Evolutionary conservation across 2,329 filamentous ascomycete species (phyloP).

Genomic region (Sordariomycetes sp.): DNA sequence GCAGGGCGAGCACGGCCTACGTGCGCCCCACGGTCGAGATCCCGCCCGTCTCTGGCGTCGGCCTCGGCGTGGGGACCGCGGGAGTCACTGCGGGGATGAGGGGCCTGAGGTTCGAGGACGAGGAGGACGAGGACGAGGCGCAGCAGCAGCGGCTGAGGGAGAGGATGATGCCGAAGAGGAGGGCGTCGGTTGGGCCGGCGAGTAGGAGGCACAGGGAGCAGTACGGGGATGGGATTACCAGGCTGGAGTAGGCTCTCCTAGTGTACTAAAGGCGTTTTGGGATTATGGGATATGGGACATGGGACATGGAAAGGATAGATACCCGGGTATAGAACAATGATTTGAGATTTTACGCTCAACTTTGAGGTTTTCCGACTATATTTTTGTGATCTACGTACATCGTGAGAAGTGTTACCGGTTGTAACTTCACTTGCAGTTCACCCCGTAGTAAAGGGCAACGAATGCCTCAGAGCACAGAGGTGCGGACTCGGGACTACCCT

Average conservation of each 20-base stretch:
- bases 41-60: not conserved
- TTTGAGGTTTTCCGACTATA: too few species aligned
- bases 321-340: too few species aligned
- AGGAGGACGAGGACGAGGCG: constrained; percentile 24
- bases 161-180: constrained; percentile 26
- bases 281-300: too few species aligned
- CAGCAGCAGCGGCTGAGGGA: constrained; percentile 26
- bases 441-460: too few species aligned
- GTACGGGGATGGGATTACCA: constrained; percentile 27
- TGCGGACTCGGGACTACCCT: too few species aligned
- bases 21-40: constrained; percentile 2
- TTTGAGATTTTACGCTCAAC: too few species aligned
- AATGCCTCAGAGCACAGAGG: too few species aligned
- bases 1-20: not conserved
- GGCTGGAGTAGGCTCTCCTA: constrained; percentile 23
- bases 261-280: not conserved
- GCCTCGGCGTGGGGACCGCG: not conserved
- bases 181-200: constrained; percentile 23
- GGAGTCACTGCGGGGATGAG: not conserved
- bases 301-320: too few species aligned
- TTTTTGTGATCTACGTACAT: too few species aligned
- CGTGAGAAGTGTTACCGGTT: too few species aligned
- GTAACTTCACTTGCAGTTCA: too few species aligned
- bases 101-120: not conserved
- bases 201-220: constrained; percentile 21